phyloP scores from a whole-genome alignment of 441 rosid species.

The Brassica balearica region DNA sequence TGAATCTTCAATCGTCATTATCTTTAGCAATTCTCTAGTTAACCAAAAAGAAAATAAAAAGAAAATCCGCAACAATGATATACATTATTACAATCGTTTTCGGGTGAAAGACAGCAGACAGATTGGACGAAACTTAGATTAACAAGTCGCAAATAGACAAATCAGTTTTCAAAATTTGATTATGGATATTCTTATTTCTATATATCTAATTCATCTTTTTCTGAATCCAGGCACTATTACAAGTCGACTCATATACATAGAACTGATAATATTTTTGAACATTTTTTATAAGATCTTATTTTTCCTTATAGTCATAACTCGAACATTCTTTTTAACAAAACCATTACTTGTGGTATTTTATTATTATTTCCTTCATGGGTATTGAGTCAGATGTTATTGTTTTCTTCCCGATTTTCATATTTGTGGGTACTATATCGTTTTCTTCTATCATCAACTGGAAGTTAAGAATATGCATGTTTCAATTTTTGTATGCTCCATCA shows the following conservation, averaged over 20 bases:
- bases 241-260: conserved; percentile 14
- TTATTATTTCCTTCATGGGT: not conserved
- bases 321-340: not conserved
- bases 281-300: not conserved
- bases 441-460: too few relatives aligned
- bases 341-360: not conserved
- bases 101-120: not conserved
- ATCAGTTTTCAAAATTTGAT: not conserved
- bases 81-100: not conserved
- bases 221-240: conserved; percentile 28
- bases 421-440: too few relatives aligned
- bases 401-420: too few relatives aligned
- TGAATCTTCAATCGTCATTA: not conserved
- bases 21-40: not conserved
- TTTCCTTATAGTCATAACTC: not conserved
- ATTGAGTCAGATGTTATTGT: not conserved
- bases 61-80: not conserved
- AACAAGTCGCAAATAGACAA: not conserved
- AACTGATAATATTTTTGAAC: conserved; percentile 16
- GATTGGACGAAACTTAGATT: not conserved
- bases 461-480: too few relatives aligned
- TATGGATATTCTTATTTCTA: not conserved
- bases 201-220: not conserved
- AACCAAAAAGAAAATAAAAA: not conserved
- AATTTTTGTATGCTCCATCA: too few relatives aligned